A percentile compares a stretch with the other conserved stretches of the same genome.
These are phyloP conservation scores for Eucalyptus polyanthemos DNA, from an alignment of 345 rosid species.

Conservation along the genomic window DNA sequence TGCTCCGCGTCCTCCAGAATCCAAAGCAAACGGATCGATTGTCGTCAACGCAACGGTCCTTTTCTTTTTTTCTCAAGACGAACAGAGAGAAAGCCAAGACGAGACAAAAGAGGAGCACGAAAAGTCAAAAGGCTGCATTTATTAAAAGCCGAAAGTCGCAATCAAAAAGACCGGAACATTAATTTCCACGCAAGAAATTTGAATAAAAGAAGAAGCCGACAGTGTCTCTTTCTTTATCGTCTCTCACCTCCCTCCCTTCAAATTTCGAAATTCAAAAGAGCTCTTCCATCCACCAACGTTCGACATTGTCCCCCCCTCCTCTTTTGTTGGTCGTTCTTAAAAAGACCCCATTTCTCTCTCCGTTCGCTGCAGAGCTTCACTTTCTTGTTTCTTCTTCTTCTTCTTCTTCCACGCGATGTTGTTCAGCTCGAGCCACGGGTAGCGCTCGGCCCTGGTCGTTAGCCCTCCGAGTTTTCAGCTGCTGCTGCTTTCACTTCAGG, in stretches of 20 bases:
- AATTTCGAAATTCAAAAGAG: conserved; percentile 4
- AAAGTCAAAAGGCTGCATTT: neutral
- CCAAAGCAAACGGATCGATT: neutral
- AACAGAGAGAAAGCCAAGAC: neutral
- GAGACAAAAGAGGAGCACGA: neutral
- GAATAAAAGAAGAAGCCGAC: neutral
- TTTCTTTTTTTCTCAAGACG: neutral
- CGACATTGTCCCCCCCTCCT: neutral
- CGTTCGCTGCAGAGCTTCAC: neutral
- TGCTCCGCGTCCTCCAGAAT: neutral
- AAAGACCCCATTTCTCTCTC: neutral
- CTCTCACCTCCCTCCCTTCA: neutral
- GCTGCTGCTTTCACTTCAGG: neutral
- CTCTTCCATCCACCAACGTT: neutral
- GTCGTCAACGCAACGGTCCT: neutral
- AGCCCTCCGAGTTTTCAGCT: neutral
- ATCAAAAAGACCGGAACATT: neutral
- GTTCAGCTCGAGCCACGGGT: neutral
- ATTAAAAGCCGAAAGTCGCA: neutral
- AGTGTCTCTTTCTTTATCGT: neutral
- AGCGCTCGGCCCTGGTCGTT: neutral
- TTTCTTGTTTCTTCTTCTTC: neutral
- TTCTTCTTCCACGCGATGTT: neutral
- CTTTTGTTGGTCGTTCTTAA: neutral
- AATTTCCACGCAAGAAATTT: neutral